Base-by-base conservation (phyloP, 164 flowering plant genomes). In the Berberis vulgaris region DNA sequence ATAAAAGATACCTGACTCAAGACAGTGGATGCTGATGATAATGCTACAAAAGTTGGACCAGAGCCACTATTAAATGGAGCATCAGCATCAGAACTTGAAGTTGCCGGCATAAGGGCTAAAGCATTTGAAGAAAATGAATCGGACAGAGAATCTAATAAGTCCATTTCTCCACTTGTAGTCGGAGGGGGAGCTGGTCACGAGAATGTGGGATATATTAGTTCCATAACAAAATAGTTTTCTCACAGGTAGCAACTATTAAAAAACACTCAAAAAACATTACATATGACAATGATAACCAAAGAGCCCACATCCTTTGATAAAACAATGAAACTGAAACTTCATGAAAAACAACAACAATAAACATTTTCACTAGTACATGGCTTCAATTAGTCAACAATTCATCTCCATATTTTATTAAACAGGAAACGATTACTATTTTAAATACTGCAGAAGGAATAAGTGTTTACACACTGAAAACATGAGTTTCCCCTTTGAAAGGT, bases 121-220 rank as follows among this genome's bases (percentile, higher is more conserved):
- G 82, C 26, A 66, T 82, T 75, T n/a, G 80, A 65, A 49, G 83
- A 57, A 68, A 77, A 83, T 43, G 83, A 65, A 26, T 86, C 96
- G 12, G 91, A 73, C 60, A 86, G 70, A 9, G 96, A 81, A 47
- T 96, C 96, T 64, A 91, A 82, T 40, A 87, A 70, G 70, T 94
- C 99, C 77, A 81, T 65, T 64, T 89, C 96, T 67, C 79, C 76
- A 80, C 61, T 78, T 63, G 87, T 76, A 55, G 81, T 60, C 66
- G 74, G 44, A 49, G 84, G 76, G 49, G 83, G 76, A 72, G 85
- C 86, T 80, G 73, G 45, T 42, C 9, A 74, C 50, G 61, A 42
- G 65, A 41, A 44, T 58, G 42, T 26, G 26, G 26, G 10, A 57
- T 46, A 60, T 2, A 50, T 67, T 38, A 64, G 43, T 58, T 47